Evolutionary conservation across 768 basidiomycete species (phyloP), one percentile per base, ranked within the genome.

Genomic region (Coprinopsis marcescibilis): DNA sequence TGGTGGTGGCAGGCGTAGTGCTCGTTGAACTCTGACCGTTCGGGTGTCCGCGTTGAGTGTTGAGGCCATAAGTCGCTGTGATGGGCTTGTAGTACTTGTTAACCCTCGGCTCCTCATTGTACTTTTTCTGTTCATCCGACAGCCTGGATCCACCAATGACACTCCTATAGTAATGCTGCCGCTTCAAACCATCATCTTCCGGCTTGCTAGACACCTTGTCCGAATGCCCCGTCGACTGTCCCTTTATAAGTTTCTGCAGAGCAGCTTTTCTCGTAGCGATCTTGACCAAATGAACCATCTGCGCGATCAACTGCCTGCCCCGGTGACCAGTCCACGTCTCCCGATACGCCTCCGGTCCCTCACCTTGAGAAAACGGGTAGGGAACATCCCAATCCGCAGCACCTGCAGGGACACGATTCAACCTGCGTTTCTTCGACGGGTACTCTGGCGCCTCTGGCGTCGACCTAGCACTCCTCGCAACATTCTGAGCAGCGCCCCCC

Each of bases 361-460:
- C 82, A 23, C 85, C 88, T 39, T 72, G 65, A 32, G 61, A 63
- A 52, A 89, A 89, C 4, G 88, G 88, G 60, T 81, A 89, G 0
- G 88, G 88, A 0, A 89, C 76, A 54, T 89, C 85, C 88, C 88
- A 90, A 57, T 89, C 85, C 1, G 62, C 72, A 1, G 88, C 88
- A 10, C 88, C 88, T 17, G 88, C 88, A 26, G 88, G 88, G 12
- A 90, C 85, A 7, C 68, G 65, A 47, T 69, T 71, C 12, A 89
- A 66, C 54, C 76, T 85, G 23, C 85, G 74, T 50, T 77, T 80
- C 63, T 86, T 89, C 15, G 55, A 38, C 4, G 70, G 56, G 12
- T 27, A 29, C 34, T 43, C 42, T 10, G 47, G 39, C 19, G 46
- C 15, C 38, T 19, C 23, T 25, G 33, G 47, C 11, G 47, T 43